phyloP scores from a whole-genome alignment of 106 monocot genomes.

The Agapanthus africanus region DNA sequence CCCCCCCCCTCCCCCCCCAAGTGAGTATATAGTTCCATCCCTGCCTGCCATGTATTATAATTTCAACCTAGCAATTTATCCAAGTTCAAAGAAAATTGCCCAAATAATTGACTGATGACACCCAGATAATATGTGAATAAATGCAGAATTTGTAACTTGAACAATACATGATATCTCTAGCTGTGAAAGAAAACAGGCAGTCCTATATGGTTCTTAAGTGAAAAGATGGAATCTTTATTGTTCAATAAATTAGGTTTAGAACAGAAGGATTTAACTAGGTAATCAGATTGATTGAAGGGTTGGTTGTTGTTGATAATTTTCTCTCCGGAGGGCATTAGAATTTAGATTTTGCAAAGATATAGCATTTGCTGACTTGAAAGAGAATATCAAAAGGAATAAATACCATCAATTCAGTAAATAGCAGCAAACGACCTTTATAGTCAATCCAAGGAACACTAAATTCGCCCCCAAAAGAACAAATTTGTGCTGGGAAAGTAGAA shows the following conservation, averaged over 20 bases:
- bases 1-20: too few species aligned
- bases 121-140: neutral
- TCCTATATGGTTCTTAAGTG: neutral
- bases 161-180: neutral
- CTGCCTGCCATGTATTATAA: neutral
- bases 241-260: neutral
- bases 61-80: neutral
- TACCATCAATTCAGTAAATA: neutral
- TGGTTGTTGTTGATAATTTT: neutral
- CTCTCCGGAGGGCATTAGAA: neutral
- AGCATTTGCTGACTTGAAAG: neutral
- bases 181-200: neutral
- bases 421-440: neutral
- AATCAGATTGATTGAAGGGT: neutral
- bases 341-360: neutral
- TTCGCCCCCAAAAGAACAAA: too few species aligned
- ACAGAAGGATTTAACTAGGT: neutral
- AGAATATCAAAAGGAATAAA: neutral
- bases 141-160: neutral
- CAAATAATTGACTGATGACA: neutral
- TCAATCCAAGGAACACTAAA: too few species aligned
- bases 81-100: neutral
- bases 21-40: too few species aligned
- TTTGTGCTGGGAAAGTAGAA: too few species aligned
- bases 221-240: neutral